Evolutionary conservation across 495 filamentous ascomycete species (phyloP), one percentile per base, ranked within the genome.

Genomic region (Podospora conica): DNA sequence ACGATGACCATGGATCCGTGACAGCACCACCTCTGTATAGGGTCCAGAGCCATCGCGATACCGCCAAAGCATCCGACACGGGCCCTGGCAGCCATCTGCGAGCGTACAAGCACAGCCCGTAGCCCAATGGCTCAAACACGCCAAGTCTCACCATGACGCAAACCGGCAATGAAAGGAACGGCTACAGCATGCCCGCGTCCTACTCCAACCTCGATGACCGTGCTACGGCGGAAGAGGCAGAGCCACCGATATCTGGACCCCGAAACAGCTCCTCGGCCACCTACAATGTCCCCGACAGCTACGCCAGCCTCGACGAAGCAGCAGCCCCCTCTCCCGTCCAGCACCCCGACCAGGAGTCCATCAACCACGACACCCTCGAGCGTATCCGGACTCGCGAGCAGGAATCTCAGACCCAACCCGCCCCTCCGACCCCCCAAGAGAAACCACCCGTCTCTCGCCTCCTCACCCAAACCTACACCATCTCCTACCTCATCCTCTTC

Each of bases 401-500:
- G 55, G 66, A 75, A 21, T 72, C 70, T 31, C 55, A 61, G 1
- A 57, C 53, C 11, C 20, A 55, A 23, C 18, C 40, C 7, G 20
- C 29, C 9, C 21, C 27, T 9, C 58, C 27, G 12, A 23, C 20
- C 9, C 20, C 22, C 12, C 53, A 18, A 57, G 48, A 53, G 60
- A 67, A 31, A 48, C 31, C 24, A 23, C 63, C 27, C 10, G 67
- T 78, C 53, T 88, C 90, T 5, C 79, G 83, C 66, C 75, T 83
- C 33, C 82, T 83, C n/a, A 93, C 90, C 3, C 79, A 91, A 71
- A 73, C 94, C 66, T 95, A 91, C 76, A 92, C 88, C 48, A 69
- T 89, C 67, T 90, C 90, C 10, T 90, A 96, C 76, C 87, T 97
- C 18, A 83, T 93, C 58, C 80, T 96, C 73, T 97, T 97, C 80